A percentile compares a stretch with the other conserved stretches of the same genome.
These are phyloP conservation scores for Aquilaria sinensis DNA, from an alignment of 345 rosid species.

Conservation along the genomic window DNA sequence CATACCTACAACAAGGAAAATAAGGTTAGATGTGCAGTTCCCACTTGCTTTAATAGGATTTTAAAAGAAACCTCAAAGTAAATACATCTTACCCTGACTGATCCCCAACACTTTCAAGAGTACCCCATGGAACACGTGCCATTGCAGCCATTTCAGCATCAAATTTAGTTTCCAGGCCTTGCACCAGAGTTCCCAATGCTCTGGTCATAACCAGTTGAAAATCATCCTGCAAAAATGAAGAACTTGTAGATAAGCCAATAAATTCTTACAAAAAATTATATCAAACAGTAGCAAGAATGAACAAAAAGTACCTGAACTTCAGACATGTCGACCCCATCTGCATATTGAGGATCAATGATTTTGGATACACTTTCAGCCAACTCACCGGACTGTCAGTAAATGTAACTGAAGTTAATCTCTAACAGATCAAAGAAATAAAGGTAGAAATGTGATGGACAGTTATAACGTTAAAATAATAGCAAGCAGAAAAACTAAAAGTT, in stretches of 20 bases:
- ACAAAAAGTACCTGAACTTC: conserved; percentile 67
- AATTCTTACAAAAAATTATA: neutral
- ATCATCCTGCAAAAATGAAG: conserved; percentile 64
- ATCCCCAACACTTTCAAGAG: conserved; percentile 98
- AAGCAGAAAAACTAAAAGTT: too few relatives aligned
- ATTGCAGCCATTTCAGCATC: conserved; percentile 94
- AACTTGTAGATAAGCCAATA: conserved; percentile 17
- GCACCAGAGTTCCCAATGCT: conserved; percentile 85
- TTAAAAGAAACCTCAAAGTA: too few relatives aligned
- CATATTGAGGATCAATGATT: conserved; percentile 81
- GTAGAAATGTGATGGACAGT: too few relatives aligned
- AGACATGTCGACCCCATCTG: conserved; percentile 82
- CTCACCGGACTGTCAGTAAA: conserved; percentile 72
- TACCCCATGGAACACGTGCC: conserved; percentile 95
- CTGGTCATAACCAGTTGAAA: conserved; percentile 89
- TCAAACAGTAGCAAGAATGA: conserved; percentile 10
- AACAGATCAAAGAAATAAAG: too few relatives aligned
- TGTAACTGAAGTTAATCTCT: conserved; percentile 15
- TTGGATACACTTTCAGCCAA: conserved; percentile 92
- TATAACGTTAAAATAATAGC: too few relatives aligned
- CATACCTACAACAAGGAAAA: conserved; percentile 52
- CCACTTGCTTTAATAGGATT: too few relatives aligned
- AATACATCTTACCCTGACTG: conserved; percentile 70
- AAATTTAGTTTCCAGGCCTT: conserved; percentile 91
- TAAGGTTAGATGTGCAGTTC: conserved; percentile 8